phyloP scores from a whole-genome alignment of 176 grass and related monocot genomes.

The Thinopyrum elongatum region DNA sequence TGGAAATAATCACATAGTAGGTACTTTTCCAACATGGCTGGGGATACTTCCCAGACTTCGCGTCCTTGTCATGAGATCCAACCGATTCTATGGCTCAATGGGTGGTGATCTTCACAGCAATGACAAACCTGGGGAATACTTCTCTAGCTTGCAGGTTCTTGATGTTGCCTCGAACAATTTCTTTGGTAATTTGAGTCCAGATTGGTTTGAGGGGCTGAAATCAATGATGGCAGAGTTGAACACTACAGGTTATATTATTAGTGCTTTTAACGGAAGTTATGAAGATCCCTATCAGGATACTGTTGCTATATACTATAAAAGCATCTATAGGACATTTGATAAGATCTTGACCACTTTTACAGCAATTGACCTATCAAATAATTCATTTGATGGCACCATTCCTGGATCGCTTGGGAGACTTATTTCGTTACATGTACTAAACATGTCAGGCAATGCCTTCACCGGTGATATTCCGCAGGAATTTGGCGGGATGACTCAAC shows the following conservation, averaged over 20 bases:
- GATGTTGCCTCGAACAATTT: conserved; percentile 34
- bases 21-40: conserved; percentile 25
- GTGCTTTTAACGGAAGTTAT: fast-evolving
- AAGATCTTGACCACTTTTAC: not conserved
- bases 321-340: fast-evolving
- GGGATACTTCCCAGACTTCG: not conserved
- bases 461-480: not conserved
- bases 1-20: not conserved
- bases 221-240: not conserved
- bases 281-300: not conserved
- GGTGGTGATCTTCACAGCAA: not conserved
- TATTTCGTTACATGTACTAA: not conserved
- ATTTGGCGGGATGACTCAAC: not conserved
- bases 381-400: conserved; percentile 3
- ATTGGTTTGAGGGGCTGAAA: not conserved
- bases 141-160: conserved; percentile 22
- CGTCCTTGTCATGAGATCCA: conserved; percentile 22
- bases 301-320: not conserved
- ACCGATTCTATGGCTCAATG: not conserved
- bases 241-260: not conserved
- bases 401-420: not conserved
- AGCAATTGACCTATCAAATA: not conserved
- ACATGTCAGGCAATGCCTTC: conserved; percentile 13
- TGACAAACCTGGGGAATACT: not conserved
- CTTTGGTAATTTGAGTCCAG: not conserved